These are phyloP conservation scores for Boletus semigastroideus DNA, from an alignment of 1,284 basidiomycete species.

Conservation along the genomic window DNA sequence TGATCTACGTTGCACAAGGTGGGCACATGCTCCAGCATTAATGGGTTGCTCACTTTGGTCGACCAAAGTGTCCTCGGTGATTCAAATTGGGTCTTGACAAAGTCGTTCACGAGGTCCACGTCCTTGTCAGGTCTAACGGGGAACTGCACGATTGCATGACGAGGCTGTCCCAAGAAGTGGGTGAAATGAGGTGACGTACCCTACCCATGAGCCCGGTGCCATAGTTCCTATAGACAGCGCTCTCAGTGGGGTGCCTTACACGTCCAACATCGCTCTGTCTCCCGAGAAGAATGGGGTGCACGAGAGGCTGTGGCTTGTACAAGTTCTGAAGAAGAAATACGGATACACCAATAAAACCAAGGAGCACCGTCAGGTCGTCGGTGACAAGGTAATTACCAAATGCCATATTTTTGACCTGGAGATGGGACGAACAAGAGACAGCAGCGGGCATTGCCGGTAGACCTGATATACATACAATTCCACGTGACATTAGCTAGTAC, in stretches of 20 bases:
- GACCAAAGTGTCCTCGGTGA: constrained; percentile 72
- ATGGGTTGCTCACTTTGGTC: constrained; percentile 53
- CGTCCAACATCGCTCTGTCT: constrained; percentile 81
- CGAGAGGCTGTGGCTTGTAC: constrained; percentile 75
- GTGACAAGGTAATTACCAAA: constrained; percentile 60
- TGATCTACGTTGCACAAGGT: constrained; percentile 47
- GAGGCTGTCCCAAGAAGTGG: not conserved
- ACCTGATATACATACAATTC: too few species aligned
- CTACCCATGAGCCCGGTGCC: constrained; percentile 74
- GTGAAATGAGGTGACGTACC: constrained; percentile 41
- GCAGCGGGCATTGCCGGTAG: constrained; percentile 11
- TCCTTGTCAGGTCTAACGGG: constrained; percentile 69
- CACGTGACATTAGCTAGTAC: constrained; percentile 12
- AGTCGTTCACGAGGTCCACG: constrained; percentile 61
- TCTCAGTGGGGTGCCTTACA: constrained; percentile 71
- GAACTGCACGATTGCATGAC: constrained; percentile 48
- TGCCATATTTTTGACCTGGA: constrained; percentile 36
- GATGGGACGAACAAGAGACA: not conserved
- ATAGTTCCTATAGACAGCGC: constrained; percentile 81
- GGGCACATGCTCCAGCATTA: not conserved
- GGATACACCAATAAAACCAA: constrained; percentile 69
- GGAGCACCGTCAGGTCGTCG: constrained; percentile 73
- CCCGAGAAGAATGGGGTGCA: constrained; percentile 80
- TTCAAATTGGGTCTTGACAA: constrained; percentile 66
- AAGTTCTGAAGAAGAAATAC: constrained; percentile 73